Evolutionary conservation across 306 rosid species (phyloP).

Genomic region (Myrica gale): DNA sequence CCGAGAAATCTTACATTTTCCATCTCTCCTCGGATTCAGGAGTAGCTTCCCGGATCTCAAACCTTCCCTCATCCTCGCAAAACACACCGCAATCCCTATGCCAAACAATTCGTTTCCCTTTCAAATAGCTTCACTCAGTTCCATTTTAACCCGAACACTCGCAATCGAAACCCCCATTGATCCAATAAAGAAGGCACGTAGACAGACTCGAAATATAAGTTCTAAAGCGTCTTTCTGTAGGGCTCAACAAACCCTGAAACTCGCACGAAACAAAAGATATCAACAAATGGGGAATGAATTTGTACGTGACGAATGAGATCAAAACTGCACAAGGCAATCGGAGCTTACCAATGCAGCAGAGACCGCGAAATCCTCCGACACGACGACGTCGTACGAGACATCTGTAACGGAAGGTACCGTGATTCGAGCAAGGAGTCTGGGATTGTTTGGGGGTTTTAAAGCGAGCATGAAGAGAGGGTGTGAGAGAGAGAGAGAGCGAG

Average conservation of each 20-base stretch:
- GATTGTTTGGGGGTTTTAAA: conserved; percentile 15
- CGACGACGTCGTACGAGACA: conserved; percentile 18
- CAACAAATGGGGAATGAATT: background rate
- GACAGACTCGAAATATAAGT: background rate
- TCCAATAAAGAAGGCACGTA: conserved; percentile 10
- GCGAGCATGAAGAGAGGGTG: conserved; percentile 24
- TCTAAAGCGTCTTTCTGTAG: background rate
- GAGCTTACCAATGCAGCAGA: conserved; percentile 60
- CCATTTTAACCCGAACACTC: conserved; percentile 25
- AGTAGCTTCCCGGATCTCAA: conserved; percentile 52
- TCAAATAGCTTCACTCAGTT: conserved; percentile 7
- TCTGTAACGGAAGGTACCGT: conserved; percentile 10
- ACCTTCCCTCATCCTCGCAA: conserved; percentile 63
- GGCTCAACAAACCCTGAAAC: conserved; percentile 6
- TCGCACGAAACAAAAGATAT: conserved; percentile 1
- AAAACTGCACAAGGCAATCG: conserved; percentile 20
- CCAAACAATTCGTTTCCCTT: conserved; percentile 31
- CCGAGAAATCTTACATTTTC: background rate
- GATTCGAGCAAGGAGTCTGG: conserved; percentile 24
- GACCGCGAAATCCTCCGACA: conserved; percentile 26
- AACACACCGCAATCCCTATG: conserved; percentile 37
- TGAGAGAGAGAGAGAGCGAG: background rate
- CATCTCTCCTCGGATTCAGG: conserved; percentile 27
- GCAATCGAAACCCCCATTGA: conserved; percentile 21
- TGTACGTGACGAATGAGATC: conserved; percentile 38